Conservation (phyloP, 495 filamentous ascomycete genomes). For the Oleoguttula mirabilis region DNA sequence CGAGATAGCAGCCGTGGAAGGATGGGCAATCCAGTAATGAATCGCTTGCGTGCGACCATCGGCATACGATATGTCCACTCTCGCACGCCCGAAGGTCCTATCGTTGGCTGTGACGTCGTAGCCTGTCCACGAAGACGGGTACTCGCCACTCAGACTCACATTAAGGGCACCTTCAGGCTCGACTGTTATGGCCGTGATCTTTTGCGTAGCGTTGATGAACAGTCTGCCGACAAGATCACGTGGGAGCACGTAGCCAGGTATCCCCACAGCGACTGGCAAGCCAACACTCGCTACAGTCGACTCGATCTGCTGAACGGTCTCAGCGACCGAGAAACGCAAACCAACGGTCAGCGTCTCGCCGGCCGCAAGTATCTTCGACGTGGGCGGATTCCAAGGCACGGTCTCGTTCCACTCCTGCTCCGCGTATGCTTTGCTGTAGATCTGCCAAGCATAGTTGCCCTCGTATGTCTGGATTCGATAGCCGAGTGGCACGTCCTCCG, state of each 20-base stretch:
- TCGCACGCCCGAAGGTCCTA: constrained; percentile 32
- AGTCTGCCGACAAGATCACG: constrained; percentile 32
- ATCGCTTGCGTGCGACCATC: constrained; percentile 35
- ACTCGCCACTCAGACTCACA: too few species aligned
- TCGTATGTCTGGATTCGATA: constrained; percentile 43
- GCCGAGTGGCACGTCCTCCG: constrained; percentile 20
- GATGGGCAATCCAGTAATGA: constrained; percentile 40
- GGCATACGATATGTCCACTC: constrained; percentile 32
- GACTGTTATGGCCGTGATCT: too few species aligned
- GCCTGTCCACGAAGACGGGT: too few species aligned
- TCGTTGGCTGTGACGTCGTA: constrained; percentile 25
- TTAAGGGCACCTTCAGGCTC: too few species aligned
- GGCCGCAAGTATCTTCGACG: constrained; percentile 30
- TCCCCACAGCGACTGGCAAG: constrained; percentile 34
- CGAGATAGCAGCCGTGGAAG: constrained; percentile 24
- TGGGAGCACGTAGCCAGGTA: constrained; percentile 40
- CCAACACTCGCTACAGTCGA: constrained; percentile 29
- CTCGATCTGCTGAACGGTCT: constrained; percentile 33
- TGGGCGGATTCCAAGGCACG: constrained; percentile 38
- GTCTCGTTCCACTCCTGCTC: constrained; percentile 37
- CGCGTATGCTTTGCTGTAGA: constrained; percentile 36
- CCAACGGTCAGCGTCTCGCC: constrained; percentile 35
- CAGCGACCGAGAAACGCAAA: constrained; percentile 35
- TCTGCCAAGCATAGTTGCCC: constrained; percentile 43
- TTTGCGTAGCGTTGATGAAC: too few species aligned